Evolutionary conservation across 805 yeast species (phyloP), one percentile per base, ranked within the genome.

Genomic region (Metschnikowia aberdeeniae): DNA sequence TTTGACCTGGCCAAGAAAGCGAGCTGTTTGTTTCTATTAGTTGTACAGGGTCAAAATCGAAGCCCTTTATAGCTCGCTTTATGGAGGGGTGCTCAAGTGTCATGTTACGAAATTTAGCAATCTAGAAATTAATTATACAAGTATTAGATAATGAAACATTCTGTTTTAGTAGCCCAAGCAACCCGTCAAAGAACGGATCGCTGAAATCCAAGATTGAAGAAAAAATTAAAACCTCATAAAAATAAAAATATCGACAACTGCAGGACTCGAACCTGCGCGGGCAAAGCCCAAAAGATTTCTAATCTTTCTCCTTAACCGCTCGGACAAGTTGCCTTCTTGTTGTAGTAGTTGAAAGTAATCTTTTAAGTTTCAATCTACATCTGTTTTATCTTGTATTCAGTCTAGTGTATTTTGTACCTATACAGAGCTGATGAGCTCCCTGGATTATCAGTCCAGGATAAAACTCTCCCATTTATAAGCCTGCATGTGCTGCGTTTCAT

Each of bases 231-330:
- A 17, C 17, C 17, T 17, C 26, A 22, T 22, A 22, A 22, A 22
- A 6, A 22, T 22, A 19, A 33, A 29, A 44, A 36, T 39, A 39
- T 48, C 73, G 73, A 68, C 73, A 67, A 67, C 73, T 67, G 72
- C 73, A 68, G 73, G 73, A 68, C 60, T 68, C 74, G 73, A 68
- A 68, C 74, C 74, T 68, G 72, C 72, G 73, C 72, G 73, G 73
- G 74, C 73, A 61, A 53, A 68, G 71, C 73, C 73, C 73, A 68
- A 68, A 68, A 68, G 73, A 68, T 67, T 68, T 68, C 72, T 61
- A 68, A 65, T 68, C 72, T 68, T 67, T 67, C 72, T 67, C 72
- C 73, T 68, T 68, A 67, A 67, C 73, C 73, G 59, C 72, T 68
- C 73, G 72, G 73, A 66, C 72, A 68, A 66, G 72, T 67, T 67